phyloP scores from a whole-genome alignment of 108 stramenopile species.

The Nannochloropsis salina region DNA sequence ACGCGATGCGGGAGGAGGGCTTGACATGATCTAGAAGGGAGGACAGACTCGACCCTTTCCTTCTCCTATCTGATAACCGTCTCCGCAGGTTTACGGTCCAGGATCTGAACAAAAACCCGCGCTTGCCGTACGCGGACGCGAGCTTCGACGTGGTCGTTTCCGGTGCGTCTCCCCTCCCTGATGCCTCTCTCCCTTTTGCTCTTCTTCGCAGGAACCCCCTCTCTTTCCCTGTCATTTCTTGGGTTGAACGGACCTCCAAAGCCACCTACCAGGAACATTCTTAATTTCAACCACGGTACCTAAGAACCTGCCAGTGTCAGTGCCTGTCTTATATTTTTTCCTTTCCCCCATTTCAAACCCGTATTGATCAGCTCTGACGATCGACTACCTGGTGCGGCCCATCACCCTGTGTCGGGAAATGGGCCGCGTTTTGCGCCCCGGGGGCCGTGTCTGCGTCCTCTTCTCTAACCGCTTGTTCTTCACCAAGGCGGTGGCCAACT shows the following conservation, averaged over 20 bases:
- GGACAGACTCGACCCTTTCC: not conserved
- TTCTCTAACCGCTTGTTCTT: slow-evolving; percentile 16
- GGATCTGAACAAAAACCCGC: not conserved
- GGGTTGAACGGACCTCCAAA: too few species aligned
- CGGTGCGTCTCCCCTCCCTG: not conserved
- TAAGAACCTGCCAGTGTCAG: too few species aligned
- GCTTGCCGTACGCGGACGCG: not conserved
- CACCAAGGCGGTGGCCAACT: not conserved
- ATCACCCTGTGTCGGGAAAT: not conserved
- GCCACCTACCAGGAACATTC: too few species aligned
- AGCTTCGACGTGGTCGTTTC: not conserved
- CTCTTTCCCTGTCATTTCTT: too few species aligned
- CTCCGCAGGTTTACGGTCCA: not conserved
- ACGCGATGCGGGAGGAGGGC: too few species aligned
- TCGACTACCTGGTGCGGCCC: not conserved
- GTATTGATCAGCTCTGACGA: not conserved
- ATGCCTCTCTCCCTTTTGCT: not conserved
- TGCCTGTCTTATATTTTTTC: not conserved
- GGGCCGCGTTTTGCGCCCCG: not conserved
- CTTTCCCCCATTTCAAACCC: not conserved
- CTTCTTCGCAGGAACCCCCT: not conserved
- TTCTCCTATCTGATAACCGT: not conserved
- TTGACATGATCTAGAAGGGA: too few species aligned
- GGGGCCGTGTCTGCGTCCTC: slow-evolving; percentile 8
- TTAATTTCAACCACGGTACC: too few species aligned